Evolutionary conservation across 768 basidiomycete genomes (phyloP), one percentile per base, ranked within the genome.

Genomic region (Zangia roseola): DNA sequence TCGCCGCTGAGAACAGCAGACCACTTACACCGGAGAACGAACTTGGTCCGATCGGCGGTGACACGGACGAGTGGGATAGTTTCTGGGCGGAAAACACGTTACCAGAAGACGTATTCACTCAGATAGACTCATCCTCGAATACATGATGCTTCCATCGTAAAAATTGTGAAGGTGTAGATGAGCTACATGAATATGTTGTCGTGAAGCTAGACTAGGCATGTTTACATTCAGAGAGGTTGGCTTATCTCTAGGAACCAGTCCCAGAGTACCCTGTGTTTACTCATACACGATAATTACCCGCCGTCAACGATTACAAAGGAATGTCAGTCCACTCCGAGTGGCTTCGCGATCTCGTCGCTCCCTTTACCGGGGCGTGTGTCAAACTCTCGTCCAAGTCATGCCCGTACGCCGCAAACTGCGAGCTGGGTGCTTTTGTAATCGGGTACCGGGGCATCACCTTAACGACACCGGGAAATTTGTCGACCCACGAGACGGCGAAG

Each of bases 11-110:
- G 20, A 35, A 28, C 17, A 50, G 34, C 26, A 53, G 43, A 45
- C 42, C 52, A 40, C 42, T 23, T 45, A 61, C 56, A 54, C 65
- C 50, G 57, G 66, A 48, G 61, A 64, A 45, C 36, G 52, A 62
- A 34, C 54, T 60, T 9, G 61, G 63, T 21, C 57, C 51, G 7
- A 25, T 34, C 10, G 50, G 42, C 10, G 50, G 38, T 6, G 50
- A 48, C 9, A 64, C 68, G 37, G 76, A 78, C 50, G 75, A 80
- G 50, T 80, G 80, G 79, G 75, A 78, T 17, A 57, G 52, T 43
- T 75, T 71, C 47, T 78, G 75, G 75, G 69, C 65, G 36, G 63
- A 67, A 28, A 72, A 78, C 40, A 60, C 69, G 20, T 62, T 75
- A 38, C 67, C 73, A 23, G 71, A 74, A n/a, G 72, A 72, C 36